Base-by-base conservation (phyloP, 495 filamentous ascomycete species). In the Arthonia radiata region DNA sequence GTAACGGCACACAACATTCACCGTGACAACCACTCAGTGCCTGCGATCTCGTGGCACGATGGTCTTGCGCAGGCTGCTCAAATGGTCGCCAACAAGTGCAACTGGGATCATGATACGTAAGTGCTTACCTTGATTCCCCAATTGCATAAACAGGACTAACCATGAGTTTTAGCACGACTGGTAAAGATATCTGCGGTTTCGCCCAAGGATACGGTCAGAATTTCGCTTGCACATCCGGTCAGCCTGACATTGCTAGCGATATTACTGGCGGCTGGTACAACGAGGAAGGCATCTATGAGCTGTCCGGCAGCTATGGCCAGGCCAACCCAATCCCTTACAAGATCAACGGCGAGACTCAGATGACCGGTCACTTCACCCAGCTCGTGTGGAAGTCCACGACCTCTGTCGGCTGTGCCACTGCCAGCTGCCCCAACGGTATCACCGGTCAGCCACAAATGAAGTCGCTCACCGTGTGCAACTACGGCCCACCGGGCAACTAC, bases 381-480 rank as follows among this genome's bases (percentile, higher is more conserved):
- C 56, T 93, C 14, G 62, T 94, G 19, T 97, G 86, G 86, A 67
- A 69, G 44, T 42, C 19, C 4, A 71, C 74, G 27, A 64, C 48
- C 10, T 40, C 59, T 18, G 55, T 94, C 19, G 86, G 78, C 34
- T 97, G 86, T 47, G 60, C 57, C 27, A 63, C 67, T 17, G 46
- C 63, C 4, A 38, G 46, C 16, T 77, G 71, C 49, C 33, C 39
- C 5, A 42, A 37, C 9, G 31, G 29, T 13, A 24, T 23, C 31
- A 35, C 35, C 12, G 45, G 36, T 33, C 41, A 65, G 28, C 41
- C 42, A 30, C 56, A 61, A 32, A 39, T 54, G 15, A 50, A 49
- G 23, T 59, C 56, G 43, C 73, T 57, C 45, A 80, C 75, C 25
- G 78, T 90, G 26, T 97, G 86, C 71, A 82, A 93, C 57, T 97